Base-by-base conservation (phyloP, 129 eudicot genomes). In the Glebionis coronaria region DNA sequence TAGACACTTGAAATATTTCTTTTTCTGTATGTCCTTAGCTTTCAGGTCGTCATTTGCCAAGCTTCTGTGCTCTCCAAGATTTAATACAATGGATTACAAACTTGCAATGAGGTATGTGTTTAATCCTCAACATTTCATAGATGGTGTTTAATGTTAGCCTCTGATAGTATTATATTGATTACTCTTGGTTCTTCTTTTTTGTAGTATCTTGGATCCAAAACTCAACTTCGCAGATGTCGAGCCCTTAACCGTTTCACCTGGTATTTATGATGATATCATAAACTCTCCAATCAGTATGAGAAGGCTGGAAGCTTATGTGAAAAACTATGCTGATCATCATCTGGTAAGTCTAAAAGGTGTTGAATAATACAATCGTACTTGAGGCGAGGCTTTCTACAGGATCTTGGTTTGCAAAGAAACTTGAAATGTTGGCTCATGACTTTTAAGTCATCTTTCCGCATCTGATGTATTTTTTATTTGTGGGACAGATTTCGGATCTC, bases 171-270 rank as follows among this genome's bases (percentile, higher is more conserved):
- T 11, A 47, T 47, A 47, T 49, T 49, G 18, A 12, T 12, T 49
- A 49, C 18, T 12, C 18, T 47, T 49, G 18, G 40, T 38, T 71
- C 21, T 11, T 31, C 42, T 12, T 23, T 65, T 27, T 70, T 79
- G 81, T 79, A 94, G 99, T 73, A 71, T 94, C 29, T 77, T 94
- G 79, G 99, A 90, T 76, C 97, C 97, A 44, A 87, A 87, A 72
- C 81, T 87, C 63, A 85, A 72, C 82, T 94, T 82, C 69, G 12
- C 84, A 20, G 99, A 86, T 12, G 49, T 72, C 11, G 88, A 90
- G 11, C 71, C 81, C 29, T 59, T 86, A 31, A 68, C 82, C 51
- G 68, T 71, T 52, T 78, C 87, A 23, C 80, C 78, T 71, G 84
- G 71, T 51, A 42, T 72, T 47, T 81, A 78, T 1, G 67, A 71